phyloP scores from a whole-genome alignment of 257 asterid species.

The Nicotiana tabacum region DNA sequence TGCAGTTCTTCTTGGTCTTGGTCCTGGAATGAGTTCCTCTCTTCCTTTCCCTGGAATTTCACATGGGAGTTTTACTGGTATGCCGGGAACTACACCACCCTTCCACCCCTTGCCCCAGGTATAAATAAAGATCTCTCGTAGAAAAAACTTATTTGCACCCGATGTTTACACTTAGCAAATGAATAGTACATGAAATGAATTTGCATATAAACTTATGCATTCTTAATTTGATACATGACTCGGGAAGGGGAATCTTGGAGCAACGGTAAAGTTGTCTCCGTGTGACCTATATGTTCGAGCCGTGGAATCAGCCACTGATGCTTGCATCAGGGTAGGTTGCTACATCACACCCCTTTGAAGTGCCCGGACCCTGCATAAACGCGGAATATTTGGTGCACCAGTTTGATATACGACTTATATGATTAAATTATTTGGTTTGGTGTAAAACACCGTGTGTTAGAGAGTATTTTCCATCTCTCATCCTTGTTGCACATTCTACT shows the following conservation, averaged over 20 bases:
- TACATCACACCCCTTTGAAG: too few species aligned
- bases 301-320: too few species aligned
- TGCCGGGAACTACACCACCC: conserved; percentile 33
- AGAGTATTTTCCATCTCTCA: neutral
- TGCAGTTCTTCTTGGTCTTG: conserved; percentile 35
- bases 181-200: neutral
- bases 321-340: too few species aligned
- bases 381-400: too few species aligned
- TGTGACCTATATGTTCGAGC: too few species aligned
- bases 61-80: conserved; percentile 41
- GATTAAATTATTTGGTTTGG: neutral
- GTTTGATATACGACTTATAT: neutral
- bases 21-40: conserved; percentile 44
- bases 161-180: neutral
- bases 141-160: neutral
- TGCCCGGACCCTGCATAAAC: too few species aligned
- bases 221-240: too few species aligned
- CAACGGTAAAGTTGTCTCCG: too few species aligned
- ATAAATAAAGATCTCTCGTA: neutral
- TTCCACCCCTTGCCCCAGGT: conserved; percentile 68
- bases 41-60: conserved; percentile 50
- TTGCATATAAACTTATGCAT: neutral
- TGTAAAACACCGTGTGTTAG: neutral
- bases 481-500: neutral
- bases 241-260: too few species aligned